Evolutionary conservation across 331 rosid species (phyloP).

Genomic region (Spiraea crenata): DNA sequence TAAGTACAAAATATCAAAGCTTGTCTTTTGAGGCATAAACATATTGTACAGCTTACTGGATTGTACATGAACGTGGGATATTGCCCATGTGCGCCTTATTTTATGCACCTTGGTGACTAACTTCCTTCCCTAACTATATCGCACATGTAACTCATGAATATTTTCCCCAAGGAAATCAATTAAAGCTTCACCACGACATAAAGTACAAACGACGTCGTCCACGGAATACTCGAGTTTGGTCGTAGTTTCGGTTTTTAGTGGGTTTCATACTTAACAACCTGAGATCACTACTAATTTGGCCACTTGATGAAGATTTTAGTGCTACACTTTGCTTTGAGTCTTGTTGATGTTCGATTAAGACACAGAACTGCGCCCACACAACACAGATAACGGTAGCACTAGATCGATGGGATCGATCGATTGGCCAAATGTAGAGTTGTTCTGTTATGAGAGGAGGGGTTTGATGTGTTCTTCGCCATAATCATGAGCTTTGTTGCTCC

Average conservation of each 20-base stretch:
- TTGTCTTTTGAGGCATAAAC: neutral
- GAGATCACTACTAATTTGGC: slow-evolving; percentile 24
- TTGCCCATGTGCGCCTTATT: neutral
- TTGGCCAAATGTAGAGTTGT: neutral
- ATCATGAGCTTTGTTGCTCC: slow-evolving; percentile 30
- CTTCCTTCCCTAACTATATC: too few relatives aligned
- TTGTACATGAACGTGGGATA: neutral
- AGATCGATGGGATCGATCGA: neutral
- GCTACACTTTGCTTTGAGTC: slow-evolving; percentile 1
- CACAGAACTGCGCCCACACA: slow-evolving; percentile 5
- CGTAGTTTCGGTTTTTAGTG: too few relatives aligned
- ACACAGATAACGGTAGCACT: slow-evolving; percentile 32
- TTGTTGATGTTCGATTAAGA: neutral
- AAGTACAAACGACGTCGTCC: slow-evolving; percentile 1
- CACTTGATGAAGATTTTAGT: slow-evolving; percentile 25
- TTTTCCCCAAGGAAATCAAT: too few relatives aligned
- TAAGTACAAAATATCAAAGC: too few relatives aligned
- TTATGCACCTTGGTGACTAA: too few relatives aligned
- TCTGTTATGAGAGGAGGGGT: slow-evolving; percentile 33
- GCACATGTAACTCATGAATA: too few relatives aligned
- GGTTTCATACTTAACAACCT: slow-evolving; percentile 21
- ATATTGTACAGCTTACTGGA: neutral
- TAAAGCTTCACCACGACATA: too few relatives aligned
- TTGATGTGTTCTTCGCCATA: slow-evolving; percentile 25
- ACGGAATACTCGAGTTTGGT: neutral